Conservation (phyloP, 768 basidiomycete species). For the Boletus subcaerulescens region DNA sequence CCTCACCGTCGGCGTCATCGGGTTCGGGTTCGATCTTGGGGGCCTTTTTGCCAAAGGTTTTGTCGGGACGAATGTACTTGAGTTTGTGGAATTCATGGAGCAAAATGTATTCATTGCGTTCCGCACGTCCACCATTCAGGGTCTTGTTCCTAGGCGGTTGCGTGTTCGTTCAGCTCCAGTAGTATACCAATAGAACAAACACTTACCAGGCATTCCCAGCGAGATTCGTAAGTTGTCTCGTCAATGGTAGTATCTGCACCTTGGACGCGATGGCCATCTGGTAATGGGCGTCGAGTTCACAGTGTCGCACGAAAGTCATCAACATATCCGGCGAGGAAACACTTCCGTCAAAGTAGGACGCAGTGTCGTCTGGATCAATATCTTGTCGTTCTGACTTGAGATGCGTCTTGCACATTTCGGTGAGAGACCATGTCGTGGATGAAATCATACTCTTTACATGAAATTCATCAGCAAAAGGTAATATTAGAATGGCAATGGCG, state of each 20-base stretch:
- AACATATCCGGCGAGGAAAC: conserved; percentile 73
- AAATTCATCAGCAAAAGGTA: neutral
- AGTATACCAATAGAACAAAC: neutral
- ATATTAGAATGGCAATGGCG: conserved; percentile 9
- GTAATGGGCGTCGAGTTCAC: conserved; percentile 93
- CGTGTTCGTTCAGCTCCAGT: neutral
- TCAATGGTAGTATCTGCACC: conserved; percentile 91
- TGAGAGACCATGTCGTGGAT: conserved; percentile 97
- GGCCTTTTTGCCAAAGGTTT: conserved; percentile 77
- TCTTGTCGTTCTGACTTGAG: conserved; percentile 86
- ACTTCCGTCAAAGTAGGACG: conserved; percentile 83
- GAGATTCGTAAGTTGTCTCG: conserved; percentile 89
- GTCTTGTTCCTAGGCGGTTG: conserved; percentile 81
- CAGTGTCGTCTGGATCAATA: conserved; percentile 94
- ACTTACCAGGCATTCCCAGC: conserved; percentile 95
- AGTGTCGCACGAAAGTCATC: conserved; percentile 87
- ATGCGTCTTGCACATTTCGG: conserved; percentile 94
- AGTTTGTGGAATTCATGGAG: conserved; percentile 96
- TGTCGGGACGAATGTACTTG: conserved; percentile 97
- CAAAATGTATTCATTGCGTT: conserved; percentile 98
- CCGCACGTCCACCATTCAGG: conserved; percentile 93
- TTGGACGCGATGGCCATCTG: conserved; percentile 96
- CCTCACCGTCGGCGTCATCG: conserved; percentile 53
- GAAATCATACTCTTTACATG: conserved; percentile 81
- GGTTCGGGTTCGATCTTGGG: conserved; percentile 48